These are phyloP conservation scores for Gaeumannomyces sp. DNA, from an alignment of 2,329 filamentous ascomycete genomes.

Conservation along the genomic window DNA sequence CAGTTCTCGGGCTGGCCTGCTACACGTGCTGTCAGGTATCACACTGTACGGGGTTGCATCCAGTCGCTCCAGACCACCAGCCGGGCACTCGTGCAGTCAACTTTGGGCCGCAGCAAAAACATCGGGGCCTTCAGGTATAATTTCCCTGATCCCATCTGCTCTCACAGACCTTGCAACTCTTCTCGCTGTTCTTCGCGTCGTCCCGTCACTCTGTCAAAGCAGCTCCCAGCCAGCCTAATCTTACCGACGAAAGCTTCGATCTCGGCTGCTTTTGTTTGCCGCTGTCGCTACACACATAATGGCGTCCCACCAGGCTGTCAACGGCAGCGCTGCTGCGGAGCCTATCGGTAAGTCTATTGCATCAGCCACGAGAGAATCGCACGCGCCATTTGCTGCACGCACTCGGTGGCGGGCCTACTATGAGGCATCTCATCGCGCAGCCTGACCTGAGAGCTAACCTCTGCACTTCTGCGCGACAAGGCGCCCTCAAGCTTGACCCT, in stretches of 20 bases:
- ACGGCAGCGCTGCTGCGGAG: slow-evolving; percentile 51
- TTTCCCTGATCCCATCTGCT: background rate
- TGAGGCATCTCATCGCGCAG: background rate
- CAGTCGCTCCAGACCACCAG: too few species aligned
- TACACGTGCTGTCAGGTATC: background rate
- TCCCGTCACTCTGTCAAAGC: background rate
- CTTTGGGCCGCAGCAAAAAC: background rate
- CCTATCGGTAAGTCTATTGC: slow-evolving; percentile 57
- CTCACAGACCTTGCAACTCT: background rate
- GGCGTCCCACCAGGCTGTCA: slow-evolving; percentile 15
- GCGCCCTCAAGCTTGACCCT: slow-evolving; percentile 80
- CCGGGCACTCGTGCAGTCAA: background rate
- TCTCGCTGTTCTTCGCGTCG: background rate
- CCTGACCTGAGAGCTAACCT: background rate
- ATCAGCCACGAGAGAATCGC: background rate
- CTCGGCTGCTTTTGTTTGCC: background rate
- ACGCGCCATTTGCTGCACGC: background rate
- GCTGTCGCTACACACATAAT: background rate
- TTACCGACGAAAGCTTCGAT: slow-evolving; percentile 1
- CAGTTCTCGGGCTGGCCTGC: slow-evolving; percentile 11
- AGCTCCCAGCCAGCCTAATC: background rate
- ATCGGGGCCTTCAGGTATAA: background rate
- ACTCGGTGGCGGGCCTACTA: too few species aligned
- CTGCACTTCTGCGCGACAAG: slow-evolving; percentile 36
- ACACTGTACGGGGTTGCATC: too few species aligned